Evolutionary conservation across 2,329 filamentous ascomycete genomes (phyloP), one percentile per base, ranked within the genome.

Genomic region (Arthrobotrys entomopaga): DNA sequence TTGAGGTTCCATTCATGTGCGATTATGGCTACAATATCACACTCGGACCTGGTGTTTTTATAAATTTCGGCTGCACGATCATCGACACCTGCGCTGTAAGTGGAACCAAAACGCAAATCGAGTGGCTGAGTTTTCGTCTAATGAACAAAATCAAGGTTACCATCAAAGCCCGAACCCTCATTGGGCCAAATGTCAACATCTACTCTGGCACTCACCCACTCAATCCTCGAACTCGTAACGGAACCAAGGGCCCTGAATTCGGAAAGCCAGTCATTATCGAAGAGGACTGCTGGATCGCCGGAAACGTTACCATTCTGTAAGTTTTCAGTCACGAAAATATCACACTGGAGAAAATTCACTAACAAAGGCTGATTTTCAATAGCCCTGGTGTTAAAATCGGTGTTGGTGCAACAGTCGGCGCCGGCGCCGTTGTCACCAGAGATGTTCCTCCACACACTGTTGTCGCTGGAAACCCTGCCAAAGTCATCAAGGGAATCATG

Each of bases 11-110:
- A 0, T 98, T 99, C 81, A 89, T 86, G 53, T 97, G 94, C 80
- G 93, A 97, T 79, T 97, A 97, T 79, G 95, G 95, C 0, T 98
- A 97, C 83, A 98, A 99, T 81, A 90, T 98, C 78, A 87, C 87
- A 54, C 91, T 99, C 77, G 93, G 91, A 11, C 90, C 93, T 78
- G 89, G 95, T 76, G 92, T 96, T 1, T 87, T 89, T 65, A 91
- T 99, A 77, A 91, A 90, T 16, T 87, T 91, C 65, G 91, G 92
- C 79, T 97, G 93, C 81, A 89, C 89, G 24, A 90, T 98, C 79
- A 88, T 93, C 65, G 95, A 99, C 80, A 89, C 93, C n/a, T 91
- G 89, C 80, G 86, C 83, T 61, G 82, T 87, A 75, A 74, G 73
- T 43, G 34, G n/a, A 43, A 43, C 20, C 22, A 1, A 43, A n/a